Evolutionary conservation across 1,284 basidiomycete genomes (phyloP).

Genomic region (Veloboletus limbatus): DNA sequence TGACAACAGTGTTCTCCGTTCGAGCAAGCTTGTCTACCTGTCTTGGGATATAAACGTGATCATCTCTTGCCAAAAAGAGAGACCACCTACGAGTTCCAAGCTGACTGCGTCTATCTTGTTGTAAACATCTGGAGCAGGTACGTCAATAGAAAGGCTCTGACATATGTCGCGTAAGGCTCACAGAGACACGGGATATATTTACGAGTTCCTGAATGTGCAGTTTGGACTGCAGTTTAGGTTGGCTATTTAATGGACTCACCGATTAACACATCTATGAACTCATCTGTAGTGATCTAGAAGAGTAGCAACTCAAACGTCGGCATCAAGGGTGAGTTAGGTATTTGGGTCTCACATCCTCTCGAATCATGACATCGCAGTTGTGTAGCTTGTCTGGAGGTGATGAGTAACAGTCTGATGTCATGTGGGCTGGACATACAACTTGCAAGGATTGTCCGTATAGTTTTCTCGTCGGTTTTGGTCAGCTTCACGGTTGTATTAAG

Average conservation of each 20-base stretch:
- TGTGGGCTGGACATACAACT: constrained; percentile 55
- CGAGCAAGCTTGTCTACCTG: constrained; percentile 82
- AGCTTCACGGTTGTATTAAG: constrained; percentile 89
- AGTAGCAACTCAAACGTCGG: not conserved
- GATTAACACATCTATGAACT: constrained; percentile 96
- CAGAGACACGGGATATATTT: constrained; percentile 94
- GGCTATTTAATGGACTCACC: constrained; percentile 42
- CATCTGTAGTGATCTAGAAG: constrained; percentile 86
- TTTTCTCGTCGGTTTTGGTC: constrained; percentile 94
- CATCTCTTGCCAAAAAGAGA: not conserved
- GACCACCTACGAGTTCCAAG: constrained; percentile 63
- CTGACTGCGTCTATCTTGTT: constrained; percentile 94
- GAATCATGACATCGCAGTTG: constrained; percentile 95
- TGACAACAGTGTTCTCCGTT: constrained; percentile 86
- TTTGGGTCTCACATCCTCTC: constrained; percentile 78
- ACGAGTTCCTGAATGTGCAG: constrained; percentile 62
- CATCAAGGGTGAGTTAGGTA: not conserved
- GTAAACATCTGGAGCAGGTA: constrained; percentile 67
- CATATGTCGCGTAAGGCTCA: constrained; percentile 36
- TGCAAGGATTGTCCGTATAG: constrained; percentile 87
- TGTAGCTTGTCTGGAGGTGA: constrained; percentile 68
- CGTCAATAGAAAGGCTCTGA: not conserved
- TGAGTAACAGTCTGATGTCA: constrained; percentile 4
- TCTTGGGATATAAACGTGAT: not conserved
- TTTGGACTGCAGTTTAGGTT: constrained; percentile 1